A percentile compares a stretch with the other conserved stretches of the same genome.
Conservation (phyloP, 768 basidiomycete species). For the Lentinula sp. region DNA sequence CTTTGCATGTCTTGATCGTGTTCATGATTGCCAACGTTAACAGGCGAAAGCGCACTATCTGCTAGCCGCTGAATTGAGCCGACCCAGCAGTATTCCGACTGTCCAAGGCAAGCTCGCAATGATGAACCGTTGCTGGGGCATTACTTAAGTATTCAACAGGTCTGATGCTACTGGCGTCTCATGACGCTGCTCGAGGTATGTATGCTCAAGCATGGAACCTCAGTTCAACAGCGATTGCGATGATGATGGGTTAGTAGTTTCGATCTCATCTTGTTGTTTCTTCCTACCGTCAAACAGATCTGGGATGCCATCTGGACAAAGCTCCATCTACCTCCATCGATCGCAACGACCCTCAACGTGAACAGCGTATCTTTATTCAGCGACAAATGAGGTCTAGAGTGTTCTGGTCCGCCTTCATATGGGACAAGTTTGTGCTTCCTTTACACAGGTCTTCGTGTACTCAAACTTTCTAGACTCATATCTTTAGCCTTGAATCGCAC, state of each 20-base stretch:
- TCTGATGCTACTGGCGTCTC: constrained; percentile 6
- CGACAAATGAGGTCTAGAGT: constrained; percentile 3
- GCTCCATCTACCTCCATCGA: neutral
- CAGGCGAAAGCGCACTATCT: constrained; percentile 7
- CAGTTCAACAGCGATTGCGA: constrained; percentile 4
- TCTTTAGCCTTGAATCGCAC: constrained; percentile 7
- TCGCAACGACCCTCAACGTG: neutral
- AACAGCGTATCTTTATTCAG: neutral
- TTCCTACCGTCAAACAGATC: neutral
- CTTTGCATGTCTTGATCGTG: neutral
- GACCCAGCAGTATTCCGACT: constrained; percentile 7
- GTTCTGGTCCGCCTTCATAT: constrained; percentile 8
- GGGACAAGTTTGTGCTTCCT: constrained; percentile 6
- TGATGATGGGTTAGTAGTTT: constrained; percentile 6
- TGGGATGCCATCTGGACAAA: constrained; percentile 8
- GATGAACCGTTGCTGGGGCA: neutral
- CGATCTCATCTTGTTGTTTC: neutral
- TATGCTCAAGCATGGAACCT: constrained; percentile 8
- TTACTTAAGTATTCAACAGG: neutral
- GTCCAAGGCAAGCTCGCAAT: constrained; percentile 1
- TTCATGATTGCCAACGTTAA: neutral
- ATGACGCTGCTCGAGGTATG: constrained; percentile 6
- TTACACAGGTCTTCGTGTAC: neutral
- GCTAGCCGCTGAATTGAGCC: constrained; percentile 1
- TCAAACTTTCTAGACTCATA: constrained; percentile 1